Conservation (phyloP, 2,329 filamentous ascomycete species). For the Didymella glomerata region DNA sequence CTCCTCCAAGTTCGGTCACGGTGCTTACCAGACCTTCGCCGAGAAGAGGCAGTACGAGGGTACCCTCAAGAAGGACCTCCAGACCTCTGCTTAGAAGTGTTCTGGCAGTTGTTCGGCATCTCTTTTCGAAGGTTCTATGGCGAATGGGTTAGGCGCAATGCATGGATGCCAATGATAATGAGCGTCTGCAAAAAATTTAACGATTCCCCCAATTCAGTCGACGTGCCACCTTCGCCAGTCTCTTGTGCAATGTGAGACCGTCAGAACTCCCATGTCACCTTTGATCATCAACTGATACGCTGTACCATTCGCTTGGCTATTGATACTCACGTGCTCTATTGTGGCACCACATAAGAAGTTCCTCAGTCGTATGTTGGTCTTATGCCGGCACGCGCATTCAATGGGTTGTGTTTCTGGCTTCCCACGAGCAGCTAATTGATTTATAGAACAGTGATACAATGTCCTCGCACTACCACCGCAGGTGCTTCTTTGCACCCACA, state of each 20-base stretch:
- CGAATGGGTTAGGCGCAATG: slow-evolving; percentile 49
- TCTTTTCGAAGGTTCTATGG: slow-evolving; percentile 49
- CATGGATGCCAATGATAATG: slow-evolving; percentile 44
- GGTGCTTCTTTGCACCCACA: too few species aligned
- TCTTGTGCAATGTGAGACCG: neutral
- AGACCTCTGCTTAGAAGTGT: slow-evolving; percentile 61
- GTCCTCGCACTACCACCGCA: too few species aligned
- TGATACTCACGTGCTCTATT: neutral
- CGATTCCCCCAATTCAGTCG: slow-evolving; percentile 49
- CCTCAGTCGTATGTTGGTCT: too few species aligned
- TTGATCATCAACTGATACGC: neutral
- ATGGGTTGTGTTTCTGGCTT: too few species aligned
- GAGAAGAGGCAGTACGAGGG: slow-evolving; percentile 99
- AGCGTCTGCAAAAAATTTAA: slow-evolving; percentile 48
- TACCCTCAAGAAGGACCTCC: slow-evolving; percentile 98
- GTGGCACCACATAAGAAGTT: too few species aligned
- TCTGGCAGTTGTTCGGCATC: slow-evolving; percentile 39
- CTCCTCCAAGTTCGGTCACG: slow-evolving; percentile 99
- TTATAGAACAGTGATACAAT: too few species aligned
- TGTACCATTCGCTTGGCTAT: neutral
- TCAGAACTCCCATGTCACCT: neutral
- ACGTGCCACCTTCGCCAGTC: neutral
- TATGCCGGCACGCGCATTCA: too few species aligned
- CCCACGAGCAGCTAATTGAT: too few species aligned
- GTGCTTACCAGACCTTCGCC: slow-evolving; percentile 96